Base-by-base conservation (phyloP, 192 early-diverging fungal species). In the Allomyces arbusculus region DNA sequence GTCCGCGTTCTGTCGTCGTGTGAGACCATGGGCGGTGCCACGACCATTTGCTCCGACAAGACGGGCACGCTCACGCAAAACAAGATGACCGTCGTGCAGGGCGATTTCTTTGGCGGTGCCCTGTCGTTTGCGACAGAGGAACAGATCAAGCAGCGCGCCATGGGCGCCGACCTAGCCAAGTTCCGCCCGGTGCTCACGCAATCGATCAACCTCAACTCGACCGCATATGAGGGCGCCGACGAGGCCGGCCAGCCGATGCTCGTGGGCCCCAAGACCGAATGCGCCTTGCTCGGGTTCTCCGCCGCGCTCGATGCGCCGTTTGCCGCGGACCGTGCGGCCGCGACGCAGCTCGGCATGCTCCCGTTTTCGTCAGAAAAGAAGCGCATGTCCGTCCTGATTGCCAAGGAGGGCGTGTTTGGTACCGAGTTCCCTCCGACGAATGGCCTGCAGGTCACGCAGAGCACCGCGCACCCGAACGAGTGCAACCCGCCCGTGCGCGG, bases 301-400 rank as follows among this genome's bases (percentile, higher is more conserved):
- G 83, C 82, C 72, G 66, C 58, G 62, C 33, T 40, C 33, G 33
- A 40, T 8, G 33, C 33, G 33, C 33, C 33, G 8, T 76, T 87
- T 63, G 89, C 88, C 7, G 72, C 74, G 44, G 81, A 80, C 67
- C 82, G 87, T 61, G 64, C 71, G 3, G 71, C 76, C 65, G 61
- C 62, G 68, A 77, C 74, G 63, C 66, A 82, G n/a, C 76, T 79
- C 14, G 83, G 87, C 61, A 76, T 94, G 33, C 85, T 85, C 64
- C 91, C 95, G 45, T 98, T 98, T 79, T 84, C 84, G 28, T 93
- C 90, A 10, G 79, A 87, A 68, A 82, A 84, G 63, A 98, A 98
- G 82, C 80, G 88, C 64, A 95, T 95, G 93, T 81, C 87, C 20
- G 86, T 85, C 4, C 71, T 87, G 65, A 74, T 85, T 19, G 77